Evolutionary conservation across 352 stramenopile species (phyloP).

Genomic region (Phytopythium boreale): DNA sequence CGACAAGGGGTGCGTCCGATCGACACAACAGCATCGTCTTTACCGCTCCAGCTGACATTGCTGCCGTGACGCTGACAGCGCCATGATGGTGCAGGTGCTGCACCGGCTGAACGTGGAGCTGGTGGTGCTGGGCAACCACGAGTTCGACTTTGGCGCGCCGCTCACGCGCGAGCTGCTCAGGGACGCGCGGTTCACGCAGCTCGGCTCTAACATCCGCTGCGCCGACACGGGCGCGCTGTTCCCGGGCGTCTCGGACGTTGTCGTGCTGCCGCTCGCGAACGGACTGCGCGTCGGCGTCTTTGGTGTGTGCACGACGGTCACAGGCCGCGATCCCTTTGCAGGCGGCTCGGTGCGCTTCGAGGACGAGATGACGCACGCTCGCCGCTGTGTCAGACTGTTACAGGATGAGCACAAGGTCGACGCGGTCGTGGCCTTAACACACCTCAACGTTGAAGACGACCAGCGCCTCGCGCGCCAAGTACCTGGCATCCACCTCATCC

Average conservation of each 20-base stretch:
- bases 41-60: neutral
- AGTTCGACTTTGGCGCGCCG: slow-evolving; percentile 66
- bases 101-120: slow-evolving; percentile 51
- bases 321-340: slow-evolving; percentile 45
- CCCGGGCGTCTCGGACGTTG: slow-evolving; percentile 25
- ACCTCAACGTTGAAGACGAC: slow-evolving; percentile 69
- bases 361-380: slow-evolving; percentile 37
- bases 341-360: slow-evolving; percentile 50
- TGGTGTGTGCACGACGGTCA: slow-evolving; percentile 54
- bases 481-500: slow-evolving; percentile 72
- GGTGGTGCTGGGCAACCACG: slow-evolving; percentile 76
- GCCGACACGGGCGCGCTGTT: slow-evolving; percentile 26
- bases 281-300: slow-evolving; percentile 50
- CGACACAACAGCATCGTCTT: neutral
- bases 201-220: slow-evolving; percentile 60
- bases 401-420: slow-evolving; percentile 38
- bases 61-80: slow-evolving; percentile 15
- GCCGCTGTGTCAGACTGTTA: slow-evolving; percentile 51
- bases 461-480: slow-evolving; percentile 46
- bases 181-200: slow-evolving; percentile 39
- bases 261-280: slow-evolving; percentile 30
- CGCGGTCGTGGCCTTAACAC: slow-evolving; percentile 78
- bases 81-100: slow-evolving; percentile 65
- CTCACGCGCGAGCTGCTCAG: slow-evolving; percentile 34
- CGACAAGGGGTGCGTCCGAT: slow-evolving; percentile 57